Conservation (phyloP, 1,139 yeast species). For the Debaryomyces sp. region DNA sequence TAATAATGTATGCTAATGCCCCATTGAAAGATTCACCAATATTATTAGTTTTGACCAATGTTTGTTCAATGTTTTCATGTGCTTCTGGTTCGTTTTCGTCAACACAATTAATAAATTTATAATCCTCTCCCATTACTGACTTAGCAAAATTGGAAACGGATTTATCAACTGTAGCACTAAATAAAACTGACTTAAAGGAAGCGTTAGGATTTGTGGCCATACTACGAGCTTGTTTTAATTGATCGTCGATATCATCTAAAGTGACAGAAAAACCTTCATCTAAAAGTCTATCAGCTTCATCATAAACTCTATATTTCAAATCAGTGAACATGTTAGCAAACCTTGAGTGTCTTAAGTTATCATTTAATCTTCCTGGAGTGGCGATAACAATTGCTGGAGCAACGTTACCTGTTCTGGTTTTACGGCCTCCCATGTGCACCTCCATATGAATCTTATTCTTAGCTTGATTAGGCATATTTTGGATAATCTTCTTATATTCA, state of each 20-base stretch:
- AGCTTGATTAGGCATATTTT: constrained; percentile 17
- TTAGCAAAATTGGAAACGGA: constrained; percentile 68
- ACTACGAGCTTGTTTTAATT: constrained; percentile 44
- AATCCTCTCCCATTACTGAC: constrained; percentile 63
- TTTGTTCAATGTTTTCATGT: constrained; percentile 76
- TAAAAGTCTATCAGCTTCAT: constrained; percentile 85
- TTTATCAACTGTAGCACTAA: constrained; percentile 85
- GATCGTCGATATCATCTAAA: constrained; percentile 55
- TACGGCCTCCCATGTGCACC: constrained; percentile 45
- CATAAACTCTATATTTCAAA: constrained; percentile 70
- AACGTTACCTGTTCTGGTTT: constrained; percentile 20
- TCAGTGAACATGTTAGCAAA: constrained; percentile 53
- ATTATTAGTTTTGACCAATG: constrained; percentile 51
- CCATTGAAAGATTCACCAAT: constrained; percentile 55
- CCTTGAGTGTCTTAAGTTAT: constrained; percentile 49
- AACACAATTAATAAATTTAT: constrained; percentile 74
- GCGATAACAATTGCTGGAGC: constrained; percentile 67
- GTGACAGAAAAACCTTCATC: constrained; percentile 77
- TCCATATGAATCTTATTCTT: constrained; percentile 22
- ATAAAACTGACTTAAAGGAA: constrained; percentile 65
- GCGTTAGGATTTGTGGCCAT: constrained; percentile 16
- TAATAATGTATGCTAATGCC: constrained; percentile 50
- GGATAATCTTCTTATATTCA: constrained; percentile 55
- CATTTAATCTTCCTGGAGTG: constrained; percentile 87
- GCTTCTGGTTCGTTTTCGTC: constrained; percentile 76